Base-by-base conservation (phyloP, 2,329 filamentous ascomycete genomes). In the Verticillium nonalfalfae region DNA sequence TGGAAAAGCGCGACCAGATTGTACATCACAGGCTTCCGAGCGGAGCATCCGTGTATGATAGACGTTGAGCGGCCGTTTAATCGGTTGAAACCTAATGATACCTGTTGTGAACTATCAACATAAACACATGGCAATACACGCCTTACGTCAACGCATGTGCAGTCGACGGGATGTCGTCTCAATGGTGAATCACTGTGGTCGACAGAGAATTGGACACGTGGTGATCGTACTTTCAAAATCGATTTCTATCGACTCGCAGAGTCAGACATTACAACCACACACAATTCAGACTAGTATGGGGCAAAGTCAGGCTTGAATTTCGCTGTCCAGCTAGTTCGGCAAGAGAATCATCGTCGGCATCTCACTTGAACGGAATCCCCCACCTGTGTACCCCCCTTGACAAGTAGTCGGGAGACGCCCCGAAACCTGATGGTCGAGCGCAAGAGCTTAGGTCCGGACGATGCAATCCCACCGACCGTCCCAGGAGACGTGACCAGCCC, bases 401-500 rank as follows among this genome's bases (percentile, higher is more conserved):
- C 71, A 56, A 38, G 61, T 56, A 60, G 18, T 21, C 59, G 67
- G 63, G 63, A 65, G 31, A 65, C 65, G 56, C 60, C 59, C 59
- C 63, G 57, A 58, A 64, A 62, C 61, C 69, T 66, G 68, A 57
- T 63, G 65, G 69, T 70, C 67, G 67, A 75, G 71, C 64, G 67
- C 69, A 67, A 52, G 74, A 72, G 73, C 71, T 68, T 75, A 74
- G 68, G 72, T 65, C 61, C 69, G 67, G 72, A 66, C 66, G 69
- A 72, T 70, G 70, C 66, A 67, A 63, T 62, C 58, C 45, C n/a
- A 52, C 18, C 18, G 45, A 9, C 68, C 64, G 62, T 59, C 66
- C 66, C 69, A 62, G 71, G 76, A 79, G 78, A 78, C 79, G 79
- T 78, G 78, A 82, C 79, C 79, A 81, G 78, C 77, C 79, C 76